These are phyloP conservation scores for Saturnispora saitoi DNA, from an alignment of 805 yeast genomes.

Conservation along the genomic window DNA sequence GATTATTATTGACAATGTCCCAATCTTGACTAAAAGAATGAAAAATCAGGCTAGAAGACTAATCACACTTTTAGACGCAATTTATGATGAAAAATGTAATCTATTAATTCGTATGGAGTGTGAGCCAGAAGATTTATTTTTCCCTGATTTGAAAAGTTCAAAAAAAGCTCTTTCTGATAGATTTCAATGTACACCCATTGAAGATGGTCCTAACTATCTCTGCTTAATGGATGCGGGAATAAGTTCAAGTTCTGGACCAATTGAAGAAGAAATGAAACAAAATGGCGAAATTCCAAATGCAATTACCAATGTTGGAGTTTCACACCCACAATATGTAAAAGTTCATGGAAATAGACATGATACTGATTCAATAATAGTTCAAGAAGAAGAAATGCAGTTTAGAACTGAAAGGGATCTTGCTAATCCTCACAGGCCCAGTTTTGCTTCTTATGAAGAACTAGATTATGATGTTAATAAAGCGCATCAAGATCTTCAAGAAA, in stretches of 20 bases:
- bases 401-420: constrained; percentile 50
- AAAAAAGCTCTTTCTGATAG: constrained; percentile 3
- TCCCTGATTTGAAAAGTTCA: constrained; percentile 33
- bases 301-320: constrained; percentile 2
- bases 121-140: constrained; percentile 46
- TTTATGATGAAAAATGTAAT: constrained; percentile 60
- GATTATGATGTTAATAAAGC: constrained; percentile 22
- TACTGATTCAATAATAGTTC: constrained; percentile 18
- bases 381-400: constrained; percentile 64
- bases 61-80: constrained; percentile 58
- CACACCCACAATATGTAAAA: constrained; percentile 4
- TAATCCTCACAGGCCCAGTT: constrained; percentile 64
- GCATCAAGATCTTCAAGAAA: constrained; percentile 20
- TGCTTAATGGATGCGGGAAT: constrained; percentile 8
- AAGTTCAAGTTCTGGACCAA: constrained; percentile 30
- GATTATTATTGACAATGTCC: constrained; percentile 52
- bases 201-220: constrained; percentile 10
- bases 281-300: constrained; percentile 6
- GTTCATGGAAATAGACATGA: not conserved
- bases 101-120: constrained; percentile 45
- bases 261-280: constrained; percentile 42
- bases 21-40: constrained; percentile 45
- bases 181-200: constrained; percentile 15
- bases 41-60: constrained; percentile 63
- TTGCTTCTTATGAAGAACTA: constrained; percentile 49